phyloP scores from a whole-genome alignment of 805 yeast genomes.

The Sugiyamaella mastotermitis region DNA sequence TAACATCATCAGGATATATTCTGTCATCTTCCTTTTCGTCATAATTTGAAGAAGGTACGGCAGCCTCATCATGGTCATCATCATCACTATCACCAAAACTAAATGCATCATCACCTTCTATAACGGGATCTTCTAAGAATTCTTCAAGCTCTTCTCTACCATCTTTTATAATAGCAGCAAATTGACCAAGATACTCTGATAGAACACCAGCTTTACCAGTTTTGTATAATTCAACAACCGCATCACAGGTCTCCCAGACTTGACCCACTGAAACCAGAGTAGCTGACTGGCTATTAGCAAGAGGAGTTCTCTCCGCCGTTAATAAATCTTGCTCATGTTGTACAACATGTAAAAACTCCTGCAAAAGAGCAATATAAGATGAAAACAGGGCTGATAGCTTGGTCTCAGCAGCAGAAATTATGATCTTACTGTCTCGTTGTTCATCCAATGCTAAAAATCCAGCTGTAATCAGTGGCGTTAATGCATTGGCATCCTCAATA shows the following conservation, averaged over 20 bases:
- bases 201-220: neutral
- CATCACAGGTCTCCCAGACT: slow-evolving; percentile 70
- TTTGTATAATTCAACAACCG: too few species aligned
- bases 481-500: slow-evolving; percentile 31
- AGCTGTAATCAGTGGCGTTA: slow-evolving; percentile 1
- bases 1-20: neutral
- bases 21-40: neutral
- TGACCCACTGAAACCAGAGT: slow-evolving; percentile 59
- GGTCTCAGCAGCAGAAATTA: slow-evolving; percentile 1
- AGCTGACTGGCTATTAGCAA: slow-evolving; percentile 17
- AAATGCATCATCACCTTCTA: neutral
- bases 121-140: neutral
- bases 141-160: neutral
- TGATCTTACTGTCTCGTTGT: neutral
- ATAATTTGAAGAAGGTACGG: neutral
- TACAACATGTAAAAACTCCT: slow-evolving; percentile 10
- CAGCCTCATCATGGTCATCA: neutral
- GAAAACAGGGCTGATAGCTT: neutral
- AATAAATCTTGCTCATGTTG: slow-evolving; percentile 12
- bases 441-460: slow-evolving; percentile 1
- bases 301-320: neutral
- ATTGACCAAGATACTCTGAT: neutral
- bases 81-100: neutral
- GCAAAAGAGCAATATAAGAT: slow-evolving; percentile 14
- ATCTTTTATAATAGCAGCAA: neutral